These are phyloP conservation scores for Papilionanthe hybrid DNA, from an alignment of 116 monocot genomes.

Conservation along the genomic window DNA sequence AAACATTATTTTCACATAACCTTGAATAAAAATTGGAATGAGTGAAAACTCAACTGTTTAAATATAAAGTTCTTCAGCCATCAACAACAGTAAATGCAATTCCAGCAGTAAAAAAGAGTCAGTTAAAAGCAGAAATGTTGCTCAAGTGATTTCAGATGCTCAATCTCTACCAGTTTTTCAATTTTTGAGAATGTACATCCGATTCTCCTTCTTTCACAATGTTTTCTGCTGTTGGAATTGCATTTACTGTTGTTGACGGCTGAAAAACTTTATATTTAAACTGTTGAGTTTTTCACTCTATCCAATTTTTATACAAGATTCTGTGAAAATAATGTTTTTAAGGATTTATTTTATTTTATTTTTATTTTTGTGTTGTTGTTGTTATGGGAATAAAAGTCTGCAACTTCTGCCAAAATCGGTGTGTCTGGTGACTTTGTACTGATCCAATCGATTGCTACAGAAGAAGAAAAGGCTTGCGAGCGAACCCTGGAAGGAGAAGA, in stretches of 20 bases:
- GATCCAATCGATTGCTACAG: no score
- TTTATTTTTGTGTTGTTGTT: slow-evolving; percentile 2
- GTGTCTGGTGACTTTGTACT: neutral
- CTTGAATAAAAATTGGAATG: no score
- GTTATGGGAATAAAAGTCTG: neutral
- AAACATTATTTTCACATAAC: no score
- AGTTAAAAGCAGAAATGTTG: no score
- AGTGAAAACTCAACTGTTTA: no score
- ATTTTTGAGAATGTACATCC: slow-evolving; percentile 19
- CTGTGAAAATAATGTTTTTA: slow-evolving; percentile 4
- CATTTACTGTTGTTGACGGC: slow-evolving; percentile 16
- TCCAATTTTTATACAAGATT: neutral
- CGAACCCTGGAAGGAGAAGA: no score
- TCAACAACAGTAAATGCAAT: no score
- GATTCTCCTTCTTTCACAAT: neutral
- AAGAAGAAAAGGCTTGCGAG: no score
- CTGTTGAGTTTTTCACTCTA: neutral
- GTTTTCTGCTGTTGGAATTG: neutral
- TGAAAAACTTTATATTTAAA: neutral
- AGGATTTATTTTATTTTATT: neutral
- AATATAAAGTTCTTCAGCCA: no score
- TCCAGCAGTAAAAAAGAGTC: no score
- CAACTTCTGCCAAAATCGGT: neutral
- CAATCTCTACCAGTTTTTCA: no score
- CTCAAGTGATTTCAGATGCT: no score